Evolutionary conservation across 1,284 basidiomycete species (phyloP).

Genomic region (Mycosarcoma maydis): DNA sequence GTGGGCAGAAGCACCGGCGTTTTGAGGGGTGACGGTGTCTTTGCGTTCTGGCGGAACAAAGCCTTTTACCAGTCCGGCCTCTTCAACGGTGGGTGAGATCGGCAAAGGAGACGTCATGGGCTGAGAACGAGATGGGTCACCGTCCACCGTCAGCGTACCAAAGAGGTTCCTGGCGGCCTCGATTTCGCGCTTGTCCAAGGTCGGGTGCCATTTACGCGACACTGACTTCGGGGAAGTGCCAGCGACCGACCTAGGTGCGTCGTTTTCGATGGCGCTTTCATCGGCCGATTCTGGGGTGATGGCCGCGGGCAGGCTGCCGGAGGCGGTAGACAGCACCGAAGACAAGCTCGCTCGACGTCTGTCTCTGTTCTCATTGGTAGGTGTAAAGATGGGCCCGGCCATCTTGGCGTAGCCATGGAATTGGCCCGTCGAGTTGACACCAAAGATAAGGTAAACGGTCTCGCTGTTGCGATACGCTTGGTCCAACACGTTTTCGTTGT

Average conservation of each 20-base stretch:
- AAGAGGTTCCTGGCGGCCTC: conserved; percentile 21
- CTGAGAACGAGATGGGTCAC: neutral
- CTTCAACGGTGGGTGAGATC: conserved; percentile 25
- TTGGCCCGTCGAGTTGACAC: conserved; percentile 84
- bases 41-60: conserved; percentile 13
- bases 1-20: conserved; percentile 19
- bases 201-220: conserved; percentile 12
- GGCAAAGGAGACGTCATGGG: conserved; percentile 43
- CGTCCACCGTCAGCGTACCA: conserved; percentile 12
- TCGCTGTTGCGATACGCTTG: conserved; percentile 88
- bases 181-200: conserved; percentile 28
- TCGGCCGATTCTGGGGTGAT: conserved; percentile 20
- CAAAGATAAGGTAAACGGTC: conserved; percentile 87
- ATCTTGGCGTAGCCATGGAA: conserved; percentile 67
- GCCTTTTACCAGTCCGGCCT: conserved; percentile 3
- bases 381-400: conserved; percentile 55
- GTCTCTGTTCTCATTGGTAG: conserved; percentile 16
- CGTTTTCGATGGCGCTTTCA: conserved; percentile 12
- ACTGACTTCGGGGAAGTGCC: neutral
- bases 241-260: neutral
- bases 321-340: conserved; percentile 17
- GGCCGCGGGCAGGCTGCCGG: conserved; percentile 13
- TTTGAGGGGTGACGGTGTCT: conserved; percentile 37
- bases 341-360: conserved; percentile 26
- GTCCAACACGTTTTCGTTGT: conserved; percentile 81